Evolutionary conservation across 257 asterid species (phyloP), one percentile per base, ranked within the genome.

Genomic region (Lycium ferocissimum): DNA sequence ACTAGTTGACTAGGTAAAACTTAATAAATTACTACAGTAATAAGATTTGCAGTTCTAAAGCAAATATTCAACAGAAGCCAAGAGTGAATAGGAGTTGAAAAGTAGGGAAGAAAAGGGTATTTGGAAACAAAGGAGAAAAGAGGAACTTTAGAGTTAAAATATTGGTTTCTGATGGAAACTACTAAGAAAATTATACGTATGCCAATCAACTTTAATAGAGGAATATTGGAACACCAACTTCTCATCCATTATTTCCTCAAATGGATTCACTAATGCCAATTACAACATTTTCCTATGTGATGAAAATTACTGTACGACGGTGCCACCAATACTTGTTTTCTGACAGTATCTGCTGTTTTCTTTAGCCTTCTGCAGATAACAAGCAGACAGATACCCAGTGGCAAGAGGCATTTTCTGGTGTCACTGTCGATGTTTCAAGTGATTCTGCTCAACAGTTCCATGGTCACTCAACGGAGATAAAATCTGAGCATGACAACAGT

Each of bases 321-420:
- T 33, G 26, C 65, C 47, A 33, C 5, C 82, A 78, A 8, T 13
- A 53, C 65, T 78, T 78, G 63, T 33, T 26, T 78, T 80, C 79
- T 83, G 72, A 79, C 61, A 73, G 17, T 62, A 49, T 71, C 86
- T 87, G 67, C 80, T 83, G 83, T 45, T 82, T 86, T 81, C 72
- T 85, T 79, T 78, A 89, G 96, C 86, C 82, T 59, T 37, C 61
- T 61, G 87, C 86, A 71, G 92, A 87, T 69, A 38, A 53, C 18
- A 86, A 79, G 22, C 90, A 73, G 86, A 85, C 65, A 69, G 85
- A 82, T 62, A 84, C 84, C 17, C 63, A 71, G 65, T 54, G 79
- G 85, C 83, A 40, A 8, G 54, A 59, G 43, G 89, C 86, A 85
- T 81, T 69, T 87, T 71, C 87, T 81, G 62, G 73, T 83, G 81